phyloP scores from a whole-genome alignment of 108 stramenopile genomes.

The Pseudonitzschia multistriata region DNA sequence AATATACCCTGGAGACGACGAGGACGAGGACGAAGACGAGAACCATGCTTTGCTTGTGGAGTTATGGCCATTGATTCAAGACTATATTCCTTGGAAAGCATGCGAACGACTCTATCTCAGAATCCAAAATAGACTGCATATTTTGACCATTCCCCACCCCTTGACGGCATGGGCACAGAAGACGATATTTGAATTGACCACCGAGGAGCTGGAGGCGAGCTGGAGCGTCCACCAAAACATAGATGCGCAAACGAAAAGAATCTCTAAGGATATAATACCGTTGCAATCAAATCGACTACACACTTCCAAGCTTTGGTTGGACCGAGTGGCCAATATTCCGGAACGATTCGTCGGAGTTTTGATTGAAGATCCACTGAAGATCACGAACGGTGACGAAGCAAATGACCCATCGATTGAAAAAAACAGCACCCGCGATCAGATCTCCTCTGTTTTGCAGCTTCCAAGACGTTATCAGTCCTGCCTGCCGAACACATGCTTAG shows the following conservation, averaged over 20 bases:
- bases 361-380: conserved; percentile 21
- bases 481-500: conserved; percentile 13
- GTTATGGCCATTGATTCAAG: conserved; percentile 34
- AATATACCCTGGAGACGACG: neutral
- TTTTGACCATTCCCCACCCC: conserved; percentile 30
- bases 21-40: neutral
- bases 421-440: neutral
- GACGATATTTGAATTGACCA: neutral
- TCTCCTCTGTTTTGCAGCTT: neutral
- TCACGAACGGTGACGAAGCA: neutral
- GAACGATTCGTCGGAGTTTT: conserved; percentile 21
- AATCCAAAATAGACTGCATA: conserved; percentile 22
- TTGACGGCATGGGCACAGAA: conserved; percentile 23
- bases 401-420: neutral
- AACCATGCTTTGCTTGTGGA: conserved; percentile 26
- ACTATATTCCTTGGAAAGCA: conserved; percentile 17
- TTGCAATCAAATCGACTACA: conserved; percentile 16
- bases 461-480: conserved; percentile 5
- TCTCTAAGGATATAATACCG: neutral
- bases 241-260: neutral
- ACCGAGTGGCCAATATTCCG: conserved; percentile 22
- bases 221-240: neutral
- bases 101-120: conserved; percentile 13
- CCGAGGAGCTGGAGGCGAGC: conserved; percentile 8
- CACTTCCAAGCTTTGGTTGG: conserved; percentile 29